Evolutionary conservation across 2,329 filamentous ascomycete species (phyloP).

Genomic region (Colletotrichum higginsianum): DNA sequence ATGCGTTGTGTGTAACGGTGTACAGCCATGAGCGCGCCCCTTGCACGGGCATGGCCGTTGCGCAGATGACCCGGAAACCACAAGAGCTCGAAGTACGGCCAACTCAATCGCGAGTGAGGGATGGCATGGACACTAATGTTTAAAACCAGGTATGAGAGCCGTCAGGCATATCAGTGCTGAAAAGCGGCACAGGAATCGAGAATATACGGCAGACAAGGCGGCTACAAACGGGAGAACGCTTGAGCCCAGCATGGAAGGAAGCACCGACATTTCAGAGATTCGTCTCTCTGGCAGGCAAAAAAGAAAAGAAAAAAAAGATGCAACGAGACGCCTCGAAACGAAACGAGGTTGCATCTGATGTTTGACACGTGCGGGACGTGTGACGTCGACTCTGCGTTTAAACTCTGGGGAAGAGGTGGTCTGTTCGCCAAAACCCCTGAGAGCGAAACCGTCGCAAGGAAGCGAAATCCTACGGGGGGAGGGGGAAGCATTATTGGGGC

Average conservation of each 20-base stretch:
- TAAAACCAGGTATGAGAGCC: not conserved
- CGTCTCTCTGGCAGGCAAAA: not conserved
- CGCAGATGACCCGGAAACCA: not conserved
- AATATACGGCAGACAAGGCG: not conserved
- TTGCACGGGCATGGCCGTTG: not conserved
- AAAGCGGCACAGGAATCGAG: not conserved
- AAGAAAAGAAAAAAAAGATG: no score
- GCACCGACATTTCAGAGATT: not conserved
- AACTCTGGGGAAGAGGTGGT: constrained; percentile 24
- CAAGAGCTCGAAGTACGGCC: not conserved
- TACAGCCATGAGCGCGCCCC: not conserved
- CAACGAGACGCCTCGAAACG: constrained; percentile 14
- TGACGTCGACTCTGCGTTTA: constrained; percentile 21
- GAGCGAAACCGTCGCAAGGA: constrained; percentile 9
- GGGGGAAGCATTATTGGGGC: not conserved
- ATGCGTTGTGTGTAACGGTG: not conserved
- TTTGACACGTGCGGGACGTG: constrained; percentile 33
- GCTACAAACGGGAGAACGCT: constrained; percentile 4
- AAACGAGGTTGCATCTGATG: constrained; percentile 30
- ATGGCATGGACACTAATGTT: not conserved
- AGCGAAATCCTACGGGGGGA: constrained; percentile 15
- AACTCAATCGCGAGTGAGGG: not conserved
- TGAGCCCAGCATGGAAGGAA: not conserved
- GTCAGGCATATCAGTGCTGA: not conserved
- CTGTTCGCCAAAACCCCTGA: constrained; percentile 31